Base-by-base conservation (phyloP, 495 filamentous ascomycete genomes). In the Xylaria nigripes region DNA sequence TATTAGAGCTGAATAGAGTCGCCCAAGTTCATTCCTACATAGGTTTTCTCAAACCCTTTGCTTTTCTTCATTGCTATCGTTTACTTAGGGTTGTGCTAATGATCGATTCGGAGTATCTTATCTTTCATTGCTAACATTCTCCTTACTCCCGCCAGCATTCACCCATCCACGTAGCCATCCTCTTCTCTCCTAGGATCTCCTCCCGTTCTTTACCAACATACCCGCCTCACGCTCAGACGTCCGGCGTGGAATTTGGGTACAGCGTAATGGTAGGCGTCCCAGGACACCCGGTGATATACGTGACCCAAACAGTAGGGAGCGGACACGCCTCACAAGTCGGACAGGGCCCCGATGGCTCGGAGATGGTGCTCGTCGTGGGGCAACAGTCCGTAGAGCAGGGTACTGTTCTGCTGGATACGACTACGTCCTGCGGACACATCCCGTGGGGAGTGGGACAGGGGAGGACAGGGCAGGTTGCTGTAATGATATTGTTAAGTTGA, bases 321-420 rank as follows among this genome's bases (percentile, higher is more conserved):
- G 57, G 58, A 57, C 72, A 74, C 7, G 49, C 24, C 10, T 51
- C 48, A 56, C 70, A 72, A 30, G 52, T 61, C 23, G 65, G 61
- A 60, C 69, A 72, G 15, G 54, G 36, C 13, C 46, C 61, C 29
- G 38, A 4, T 22, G 63, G 65, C 19, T 63, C 59, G 29, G 62
- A 68, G 40, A 51, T 48, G 16, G 70, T 73, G 25, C 64, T 45
- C 2, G 70, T 75, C 8, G 48, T 59, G 16, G 70, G 67, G 61
- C 72, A 75, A 60, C 70, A 73, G 55, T 68, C 63, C 23, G 66
- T 70, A 24, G 68, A 55, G 61, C 70, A 72, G n/a, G 70, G 70
- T 2, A 71, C 61, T 12, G 61, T 54, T 0, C 59, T 46, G 47
- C 56, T 66, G 10, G 62, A 67, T 18, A 66, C 52, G 57, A 47